These are phyloP conservation scores for Hypoxylon trugodes DNA, from an alignment of 495 filamentous ascomycete genomes.

Conservation along the genomic window DNA sequence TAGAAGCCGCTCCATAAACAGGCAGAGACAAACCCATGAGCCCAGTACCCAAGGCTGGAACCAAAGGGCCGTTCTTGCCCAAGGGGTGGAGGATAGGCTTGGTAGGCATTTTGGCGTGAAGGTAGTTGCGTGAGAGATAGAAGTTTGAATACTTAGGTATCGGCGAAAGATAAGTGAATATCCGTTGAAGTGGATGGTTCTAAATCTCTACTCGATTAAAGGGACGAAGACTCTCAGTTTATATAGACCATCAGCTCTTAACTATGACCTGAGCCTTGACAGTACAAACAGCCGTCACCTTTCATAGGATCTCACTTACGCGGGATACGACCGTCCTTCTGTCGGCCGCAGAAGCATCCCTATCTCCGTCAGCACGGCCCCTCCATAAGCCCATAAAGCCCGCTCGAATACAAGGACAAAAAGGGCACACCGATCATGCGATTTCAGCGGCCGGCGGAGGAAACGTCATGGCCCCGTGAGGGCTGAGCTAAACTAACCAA, in stretches of 20 bases:
- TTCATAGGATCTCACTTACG: no score
- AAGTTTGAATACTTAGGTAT: not conserved
- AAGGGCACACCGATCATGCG: not conserved
- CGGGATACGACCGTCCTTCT: no score
- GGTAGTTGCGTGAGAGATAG: not conserved
- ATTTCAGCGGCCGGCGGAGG: no score
- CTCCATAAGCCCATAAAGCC: not conserved
- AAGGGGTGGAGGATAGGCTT: slow-evolving; percentile 44
- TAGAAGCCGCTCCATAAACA: slow-evolving; percentile 50
- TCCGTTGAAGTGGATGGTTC: no score
- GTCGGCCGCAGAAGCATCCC: no score
- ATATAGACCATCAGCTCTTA: no score
- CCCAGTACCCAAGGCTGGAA: slow-evolving; percentile 63
- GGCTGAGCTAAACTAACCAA: not conserved
- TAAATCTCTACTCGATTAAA: no score
- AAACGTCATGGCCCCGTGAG: not conserved
- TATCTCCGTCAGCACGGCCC: not conserved
- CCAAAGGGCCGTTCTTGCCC: slow-evolving; percentile 60
- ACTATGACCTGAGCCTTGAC: no score
- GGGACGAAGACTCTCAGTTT: no score
- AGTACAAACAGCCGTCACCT: no score
- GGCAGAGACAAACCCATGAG: slow-evolving; percentile 56
- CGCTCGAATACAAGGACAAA: not conserved
- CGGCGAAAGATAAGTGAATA: not conserved
- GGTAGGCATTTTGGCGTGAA: slow-evolving; percentile 31